Evolutionary conservation across 495 filamentous ascomycete genomes (phyloP).

Genomic region (Oidiodendron maius): DNA sequence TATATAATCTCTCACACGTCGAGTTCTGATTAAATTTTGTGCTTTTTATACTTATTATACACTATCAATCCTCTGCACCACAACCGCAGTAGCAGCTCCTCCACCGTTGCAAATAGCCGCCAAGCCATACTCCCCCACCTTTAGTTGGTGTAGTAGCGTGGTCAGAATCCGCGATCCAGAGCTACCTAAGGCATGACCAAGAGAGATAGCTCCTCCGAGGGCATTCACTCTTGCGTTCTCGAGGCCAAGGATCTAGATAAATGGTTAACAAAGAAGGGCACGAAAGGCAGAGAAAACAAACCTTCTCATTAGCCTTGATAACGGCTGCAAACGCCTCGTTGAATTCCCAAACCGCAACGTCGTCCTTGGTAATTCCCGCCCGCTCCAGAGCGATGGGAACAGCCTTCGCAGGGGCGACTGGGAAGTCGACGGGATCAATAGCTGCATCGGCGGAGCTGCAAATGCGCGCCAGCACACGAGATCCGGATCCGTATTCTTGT

Average conservation of each 20-base stretch:
- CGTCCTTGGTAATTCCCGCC: slow-evolving; percentile 81
- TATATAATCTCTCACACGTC: too few species aligned
- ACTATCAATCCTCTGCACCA: slow-evolving; percentile 79
- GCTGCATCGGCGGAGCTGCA: slow-evolving; percentile 85
- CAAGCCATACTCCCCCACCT: slow-evolving; percentile 87
- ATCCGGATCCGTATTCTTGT: slow-evolving; percentile 63
- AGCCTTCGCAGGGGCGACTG: slow-evolving; percentile 84
- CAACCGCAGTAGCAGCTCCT: slow-evolving; percentile 84
- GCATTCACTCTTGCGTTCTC: slow-evolving; percentile 75
- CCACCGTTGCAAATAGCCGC: slow-evolving; percentile 97
- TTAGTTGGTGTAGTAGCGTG: slow-evolving; percentile 82
- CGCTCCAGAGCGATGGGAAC: slow-evolving; percentile 85
- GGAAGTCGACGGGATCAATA: slow-evolving; percentile 91
- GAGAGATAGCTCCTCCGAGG: slow-evolving; percentile 82
- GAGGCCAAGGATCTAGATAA: slow-evolving; percentile 61
- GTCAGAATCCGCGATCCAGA: slow-evolving; percentile 90
- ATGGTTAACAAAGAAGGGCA: background rate
- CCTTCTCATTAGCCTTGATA: slow-evolving; percentile 91
- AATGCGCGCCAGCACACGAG: slow-evolving; percentile 77
- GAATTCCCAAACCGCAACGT: slow-evolving; percentile 94
- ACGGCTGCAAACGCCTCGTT: slow-evolving; percentile 98
- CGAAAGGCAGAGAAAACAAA: slow-evolving; percentile 27
- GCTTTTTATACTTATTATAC: slow-evolving; percentile 32
- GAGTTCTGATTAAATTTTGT: too few species aligned
- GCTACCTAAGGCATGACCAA: slow-evolving; percentile 93